Conservation (phyloP, 2,329 filamentous ascomycete species). For the Xylaria sp. region DNA sequence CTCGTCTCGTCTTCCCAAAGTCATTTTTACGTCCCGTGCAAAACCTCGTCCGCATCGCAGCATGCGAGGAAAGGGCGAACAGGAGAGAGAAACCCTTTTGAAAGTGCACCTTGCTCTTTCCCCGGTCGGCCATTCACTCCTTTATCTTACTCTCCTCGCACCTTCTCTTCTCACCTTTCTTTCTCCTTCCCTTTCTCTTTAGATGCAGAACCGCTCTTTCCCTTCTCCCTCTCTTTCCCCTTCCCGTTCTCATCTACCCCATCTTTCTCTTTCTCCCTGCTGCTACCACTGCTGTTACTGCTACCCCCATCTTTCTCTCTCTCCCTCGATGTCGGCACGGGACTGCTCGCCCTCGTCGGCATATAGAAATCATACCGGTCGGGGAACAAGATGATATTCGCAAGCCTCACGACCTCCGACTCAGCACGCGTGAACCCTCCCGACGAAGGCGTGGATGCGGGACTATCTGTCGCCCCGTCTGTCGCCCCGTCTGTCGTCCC, state of each 20-base stretch:
- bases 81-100: too few species aligned
- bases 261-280: conserved; percentile 32
- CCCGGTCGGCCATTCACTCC: neutral
- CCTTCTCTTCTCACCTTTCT: neutral
- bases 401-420: conserved; percentile 63
- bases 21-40: neutral
- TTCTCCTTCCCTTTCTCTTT: conserved; percentile 7
- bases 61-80: neutral
- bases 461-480: conserved; percentile 40
- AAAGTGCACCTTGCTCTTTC: neutral
- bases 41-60: neutral
- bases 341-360: conserved; percentile 52
- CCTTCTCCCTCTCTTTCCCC: conserved; percentile 10
- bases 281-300: neutral
- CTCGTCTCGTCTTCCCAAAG: too few species aligned
- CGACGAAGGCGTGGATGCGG: conserved; percentile 36
- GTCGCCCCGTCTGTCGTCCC: conserved; percentile 41
- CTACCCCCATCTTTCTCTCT: conserved; percentile 18
- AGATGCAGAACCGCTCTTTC: neutral
- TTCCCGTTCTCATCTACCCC: conserved; percentile 29
- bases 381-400: conserved; percentile 68
- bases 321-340: conserved; percentile 40
- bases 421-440: conserved; percentile 55
- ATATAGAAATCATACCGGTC: conserved; percentile 63
- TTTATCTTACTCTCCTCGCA: neutral